Base-by-base conservation (phyloP, 2,329 filamentous ascomycete genomes). In the Sclerotinia glacialis region DNA sequence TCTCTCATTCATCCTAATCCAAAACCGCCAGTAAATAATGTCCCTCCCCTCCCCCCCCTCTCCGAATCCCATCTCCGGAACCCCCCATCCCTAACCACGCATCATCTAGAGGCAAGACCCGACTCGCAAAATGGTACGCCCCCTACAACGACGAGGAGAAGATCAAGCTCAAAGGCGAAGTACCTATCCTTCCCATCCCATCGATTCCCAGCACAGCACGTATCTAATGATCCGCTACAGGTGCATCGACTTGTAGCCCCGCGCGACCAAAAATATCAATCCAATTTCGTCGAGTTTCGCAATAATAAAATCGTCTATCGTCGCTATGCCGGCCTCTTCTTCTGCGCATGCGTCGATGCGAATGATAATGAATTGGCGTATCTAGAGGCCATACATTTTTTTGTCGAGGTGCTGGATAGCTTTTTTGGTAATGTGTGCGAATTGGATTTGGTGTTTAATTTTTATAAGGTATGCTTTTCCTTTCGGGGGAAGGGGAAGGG, bases 361-460 rank as follows among this genome's bases (percentile, higher is more conserved):
- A 98, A 97, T 79, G 95, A 99, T 80, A 99, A 98, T 80, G 95
- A 99, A 82, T 83, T 99, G 69, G 94, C 95, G 34, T 98, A 93
- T 76, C 85, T 99, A 68, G 95, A 99, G 80, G 95, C 93, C 8
- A 97, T 99, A 76, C 95, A 99, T 80, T 99, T 99, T 83, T 99
- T 99, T 76, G 95, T 99, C 74, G 95, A 99, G 82, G 95, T 99
- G 69, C 85, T 99, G 74, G 95, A 99, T 83, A 89, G 93, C 76
- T 99, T 99, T 81, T 99, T 99, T 79, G 95, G 95, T 72, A 99
- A 99, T 78, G 95, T 99, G 67, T 99, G 95, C 81, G 95, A 99
- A 83, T 83, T 99, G 78, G 95, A 99, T 81, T 82, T 99, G 77
- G 88, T 90, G 72, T 90, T 90, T 81, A 90, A 90, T 80, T 90